Base-by-base conservation (phyloP, 129 eudicot species). In the Flaveria robusta region DNA sequence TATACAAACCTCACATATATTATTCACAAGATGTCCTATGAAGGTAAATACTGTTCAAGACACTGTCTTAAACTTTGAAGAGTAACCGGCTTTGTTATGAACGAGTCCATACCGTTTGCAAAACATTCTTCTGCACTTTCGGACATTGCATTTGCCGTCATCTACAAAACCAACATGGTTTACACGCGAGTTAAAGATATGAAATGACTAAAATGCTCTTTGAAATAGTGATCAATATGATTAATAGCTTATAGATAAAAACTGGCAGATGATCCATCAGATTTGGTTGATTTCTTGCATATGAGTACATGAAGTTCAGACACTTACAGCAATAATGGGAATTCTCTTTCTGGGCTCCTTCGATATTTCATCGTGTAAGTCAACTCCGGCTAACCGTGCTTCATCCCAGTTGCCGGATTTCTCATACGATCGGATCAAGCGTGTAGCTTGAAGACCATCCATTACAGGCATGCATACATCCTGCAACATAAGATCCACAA, bases 381-480 rank as follows among this genome's bases (percentile, higher is more conserved):
- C 91, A 46, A 90, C 81, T 49, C 97, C 98, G 7, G 98, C 97
- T 31, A 84, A 77, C 6, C 66, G 77, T 41, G 98, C 98, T 37
- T 85, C 97, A 63, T 88, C 89, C 98, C 98, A 93, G 59, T 83
- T 88, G 23, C 98, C 98, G 5, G 88, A 83, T 82, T 85, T 88
- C 68, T 93, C 98, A 66, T 77, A 93, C 2, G 91, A 86, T 69
- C 98, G 92, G 49, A 93, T 93, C 34, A 93, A 76, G 85, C 97
- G 78, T 59, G 98, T 93, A 65, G 98, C 97, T 84, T 90, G 83
- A 76, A 93, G 92, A n/a, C 98, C 98, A 66, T 90, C 92, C 98
- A 93, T 93, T 45, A 88, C 90, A 14, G 98, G 98, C 98, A 93
- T 93, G 91, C 92, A 90, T 67, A 93, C 93, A 82, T 93, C 98